These are phyloP conservation scores for Dictyostelium capitatum DNA, from an alignment of 78 protist genomes.

Conservation along the genomic window DNA sequence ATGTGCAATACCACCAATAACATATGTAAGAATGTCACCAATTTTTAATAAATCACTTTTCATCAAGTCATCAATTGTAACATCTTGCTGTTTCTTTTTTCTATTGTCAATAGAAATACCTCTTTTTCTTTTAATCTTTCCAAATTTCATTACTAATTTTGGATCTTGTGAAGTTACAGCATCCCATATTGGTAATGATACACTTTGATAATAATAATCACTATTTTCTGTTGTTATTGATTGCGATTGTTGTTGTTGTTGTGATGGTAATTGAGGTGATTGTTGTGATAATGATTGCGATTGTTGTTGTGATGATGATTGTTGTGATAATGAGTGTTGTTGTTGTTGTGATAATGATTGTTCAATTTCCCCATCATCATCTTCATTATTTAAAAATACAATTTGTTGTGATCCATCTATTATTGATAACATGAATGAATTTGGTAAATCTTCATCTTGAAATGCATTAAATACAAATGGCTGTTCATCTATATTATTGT, in stretches of 20 bases:
- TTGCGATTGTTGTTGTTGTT: background rate
- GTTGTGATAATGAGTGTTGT: background rate
- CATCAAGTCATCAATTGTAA: conserved; percentile 75
- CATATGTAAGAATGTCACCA: conserved; percentile 52
- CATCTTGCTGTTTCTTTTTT: conserved; percentile 42
- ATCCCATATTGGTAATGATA: conserved; percentile 77
- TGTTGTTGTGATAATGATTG: background rate
- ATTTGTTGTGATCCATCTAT: conserved; percentile 14
- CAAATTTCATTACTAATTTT: conserved; percentile 1
- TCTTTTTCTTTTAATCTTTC: conserved; percentile 60
- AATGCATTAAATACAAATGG: background rate
- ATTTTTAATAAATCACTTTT: conserved; percentile 27
- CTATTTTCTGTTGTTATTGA: background rate
- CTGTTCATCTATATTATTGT: background rate
- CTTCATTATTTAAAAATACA: background rate
- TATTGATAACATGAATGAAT: background rate
- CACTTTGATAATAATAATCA: conserved; percentile 36
- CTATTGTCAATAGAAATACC: conserved; percentile 33
- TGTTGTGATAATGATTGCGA: conserved; percentile 1
- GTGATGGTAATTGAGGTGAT: background rate
- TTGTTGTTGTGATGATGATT: background rate
- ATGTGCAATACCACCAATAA: conserved; percentile 40
- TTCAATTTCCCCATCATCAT: background rate
- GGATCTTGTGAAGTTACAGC: conserved; percentile 78
- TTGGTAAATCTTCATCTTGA: conserved; percentile 12